These are phyloP conservation scores for Arbutus unedo DNA, from an alignment of 148 eudicot species.

Conservation along the genomic window DNA sequence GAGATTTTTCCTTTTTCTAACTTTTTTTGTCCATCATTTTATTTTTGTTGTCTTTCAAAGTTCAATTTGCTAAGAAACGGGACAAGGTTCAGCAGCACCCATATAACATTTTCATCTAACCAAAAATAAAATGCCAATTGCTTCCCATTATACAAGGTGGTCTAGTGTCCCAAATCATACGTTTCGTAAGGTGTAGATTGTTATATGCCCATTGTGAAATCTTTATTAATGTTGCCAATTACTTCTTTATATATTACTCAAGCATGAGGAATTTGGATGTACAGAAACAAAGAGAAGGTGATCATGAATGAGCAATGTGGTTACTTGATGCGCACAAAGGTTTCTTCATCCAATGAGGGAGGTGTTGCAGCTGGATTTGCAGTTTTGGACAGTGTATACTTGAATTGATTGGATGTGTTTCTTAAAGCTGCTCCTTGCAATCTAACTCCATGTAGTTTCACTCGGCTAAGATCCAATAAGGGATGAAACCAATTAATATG, in stretches of 20 bases:
- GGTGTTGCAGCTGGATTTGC: constrained; percentile 98
- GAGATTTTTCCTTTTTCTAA: background rate
- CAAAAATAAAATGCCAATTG: background rate
- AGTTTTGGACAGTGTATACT: constrained; percentile 82
- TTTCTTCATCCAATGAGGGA: constrained; percentile 86
- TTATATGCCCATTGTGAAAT: background rate
- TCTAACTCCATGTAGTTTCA: background rate
- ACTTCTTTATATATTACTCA: background rate
- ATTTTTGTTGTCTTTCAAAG: background rate
- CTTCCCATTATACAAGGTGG: background rate
- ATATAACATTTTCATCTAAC: background rate
- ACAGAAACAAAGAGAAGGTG: constrained; percentile 67
- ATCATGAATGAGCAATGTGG: constrained; percentile 70
- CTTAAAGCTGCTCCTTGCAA: background rate
- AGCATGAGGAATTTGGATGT: constrained; percentile 3
- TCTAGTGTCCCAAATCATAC: background rate
- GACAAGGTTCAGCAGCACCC: background rate
- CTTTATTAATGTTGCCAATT: background rate
- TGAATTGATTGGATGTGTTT: constrained; percentile 29
- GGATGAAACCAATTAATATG: background rate
- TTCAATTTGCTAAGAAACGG: background rate
- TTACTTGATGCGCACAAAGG: constrained; percentile 94
- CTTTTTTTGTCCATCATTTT: background rate
- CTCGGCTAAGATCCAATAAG: background rate
- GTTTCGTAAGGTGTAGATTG: background rate